Percentiles rank a stretch among this genome's conserved stretches.
phyloP scores from a whole-genome alignment of 768 basidiomycete genomes.

The Macrocybe gigantea region DNA sequence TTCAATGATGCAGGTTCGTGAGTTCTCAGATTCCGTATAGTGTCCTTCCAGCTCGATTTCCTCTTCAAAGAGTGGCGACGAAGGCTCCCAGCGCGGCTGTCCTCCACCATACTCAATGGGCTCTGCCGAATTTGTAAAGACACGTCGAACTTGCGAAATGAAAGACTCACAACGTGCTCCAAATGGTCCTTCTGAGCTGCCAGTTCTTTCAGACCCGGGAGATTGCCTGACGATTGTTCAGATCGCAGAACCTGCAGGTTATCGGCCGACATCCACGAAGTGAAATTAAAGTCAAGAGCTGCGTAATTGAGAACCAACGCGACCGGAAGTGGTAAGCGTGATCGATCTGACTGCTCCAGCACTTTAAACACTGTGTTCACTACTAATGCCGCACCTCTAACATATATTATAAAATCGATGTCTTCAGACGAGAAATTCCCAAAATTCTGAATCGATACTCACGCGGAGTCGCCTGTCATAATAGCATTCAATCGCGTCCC shows the following conservation, averaged over 20 bases:
- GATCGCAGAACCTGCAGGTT: conserved; percentile 80
- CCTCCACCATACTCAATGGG: conserved; percentile 87
- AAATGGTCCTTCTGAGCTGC: conserved; percentile 85
- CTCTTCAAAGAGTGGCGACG: conserved; percentile 45
- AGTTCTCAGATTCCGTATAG: conserved; percentile 31
- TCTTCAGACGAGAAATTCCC: too few relatives aligned
- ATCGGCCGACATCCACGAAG: conserved; percentile 89
- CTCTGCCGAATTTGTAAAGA: conserved; percentile 33
- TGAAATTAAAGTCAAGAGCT: conserved; percentile 95
- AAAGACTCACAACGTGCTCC: conserved; percentile 56
- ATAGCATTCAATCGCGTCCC: conserved; percentile 76
- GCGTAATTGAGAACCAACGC: conserved; percentile 88
- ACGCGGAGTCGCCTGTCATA: conserved; percentile 96
- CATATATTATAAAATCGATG: conserved; percentile 5
- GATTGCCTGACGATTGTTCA: conserved; percentile 81
- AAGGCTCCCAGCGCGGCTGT: conserved; percentile 36
- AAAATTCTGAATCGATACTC: conserved; percentile 25
- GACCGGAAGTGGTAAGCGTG: conserved; percentile 61
- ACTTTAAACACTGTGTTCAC: conserved; percentile 82
- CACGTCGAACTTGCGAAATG: not conserved
- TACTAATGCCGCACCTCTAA: conserved; percentile 83
- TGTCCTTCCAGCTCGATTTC: conserved; percentile 56
- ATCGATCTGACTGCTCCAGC: conserved; percentile 49
- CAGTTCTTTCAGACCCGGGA: conserved; percentile 65
- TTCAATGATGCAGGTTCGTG: not conserved